Evolutionary conservation across 805 yeast genomes (phyloP).

Genomic region (Teunomyces panamensis): DNA sequence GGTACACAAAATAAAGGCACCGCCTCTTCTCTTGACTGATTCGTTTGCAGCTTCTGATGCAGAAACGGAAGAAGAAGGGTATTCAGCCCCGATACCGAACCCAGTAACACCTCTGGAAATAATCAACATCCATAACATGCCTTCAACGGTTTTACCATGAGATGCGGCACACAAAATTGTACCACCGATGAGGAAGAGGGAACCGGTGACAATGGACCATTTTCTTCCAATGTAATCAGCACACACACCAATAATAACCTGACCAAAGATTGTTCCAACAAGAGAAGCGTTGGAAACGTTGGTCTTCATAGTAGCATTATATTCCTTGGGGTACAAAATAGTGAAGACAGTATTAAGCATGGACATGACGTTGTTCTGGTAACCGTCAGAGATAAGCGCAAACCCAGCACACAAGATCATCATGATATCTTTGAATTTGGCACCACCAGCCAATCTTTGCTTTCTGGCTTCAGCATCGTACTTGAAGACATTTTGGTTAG

Average conservation of each 20-base stretch:
- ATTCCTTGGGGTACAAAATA: conserved; percentile 42
- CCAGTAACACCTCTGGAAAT: conserved; percentile 76
- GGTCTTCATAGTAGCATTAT: conserved; percentile 50
- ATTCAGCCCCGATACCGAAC: conserved; percentile 77
- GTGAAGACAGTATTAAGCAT: conserved; percentile 61
- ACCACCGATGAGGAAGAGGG: conserved; percentile 60
- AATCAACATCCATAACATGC: conserved; percentile 76
- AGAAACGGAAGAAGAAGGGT: conserved; percentile 64
- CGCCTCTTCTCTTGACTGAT: conserved; percentile 60
- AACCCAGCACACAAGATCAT: conserved; percentile 67
- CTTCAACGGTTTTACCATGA: conserved; percentile 55
- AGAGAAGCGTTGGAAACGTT: conserved; percentile 67
- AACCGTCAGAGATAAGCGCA: conserved; percentile 76
- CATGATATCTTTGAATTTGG: conserved; percentile 27
- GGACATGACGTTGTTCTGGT: conserved; percentile 72
- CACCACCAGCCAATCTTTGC: conserved; percentile 24
- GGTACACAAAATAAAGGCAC: conserved; percentile 61
- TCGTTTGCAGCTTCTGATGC: conserved; percentile 77
- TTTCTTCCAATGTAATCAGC: conserved; percentile 69
- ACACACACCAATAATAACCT: conserved; percentile 59
- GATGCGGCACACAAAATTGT: conserved; percentile 67
- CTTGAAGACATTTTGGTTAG: conserved; percentile 15
- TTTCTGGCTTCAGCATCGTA: conserved; percentile 34
- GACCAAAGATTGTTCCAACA: conserved; percentile 71
- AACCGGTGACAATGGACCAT: conserved; percentile 66